Base-by-base conservation (phyloP, 176 grass and related monocot genomes). In the Oryza rufipogon region DNA sequence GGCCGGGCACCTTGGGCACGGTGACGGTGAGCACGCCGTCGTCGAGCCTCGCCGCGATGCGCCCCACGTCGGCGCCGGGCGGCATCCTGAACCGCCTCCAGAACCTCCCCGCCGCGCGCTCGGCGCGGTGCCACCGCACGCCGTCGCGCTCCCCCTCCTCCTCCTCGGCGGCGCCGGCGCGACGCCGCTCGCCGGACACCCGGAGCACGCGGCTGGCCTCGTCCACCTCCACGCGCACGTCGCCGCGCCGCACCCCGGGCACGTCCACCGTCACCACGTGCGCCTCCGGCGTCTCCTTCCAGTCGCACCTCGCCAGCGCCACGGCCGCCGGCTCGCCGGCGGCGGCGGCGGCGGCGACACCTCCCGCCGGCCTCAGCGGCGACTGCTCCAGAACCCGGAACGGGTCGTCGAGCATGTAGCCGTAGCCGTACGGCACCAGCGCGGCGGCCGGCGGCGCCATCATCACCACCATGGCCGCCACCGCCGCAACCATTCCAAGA, bases 271-370 rank as follows among this genome's bases (percentile, higher is more conserved):
- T 23, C 72, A 94, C 86, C 7, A 94, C 47, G 71, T 91, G 88
- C 17, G 80, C 92, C 14, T 81, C 80, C 0, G 86, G 71, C 0
- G 92, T 91, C 86, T 94, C 92, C 83, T 94, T 94, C 92, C 92
- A 94, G 70, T 93, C 88, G 68, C 82, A 87, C 9, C 75, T 77
- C 11, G 83, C 88, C 39, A 94, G 83, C 1, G 79, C 67, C 54
- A 91, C 17, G 20, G 12, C 2, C 78, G 5, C 32, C 0, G 36
- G 44, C 10, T 56, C 46, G 44, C 46, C 46, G 34, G 17, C 46
- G 34, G 12, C 68, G 5, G 25, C 46, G 44, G 36, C 46, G 34
- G 17, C 46, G 34, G 12, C 68, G 5, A 34, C 12, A 11, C 45
- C 45, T 12, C 73, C 17, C 2, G 30, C 64, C 8, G 44, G 32